A percentile compares a stretch with the other conserved stretches of the same genome.
phyloP scores from a whole-genome alignment of 2,329 filamentous ascomycete genomes.

The Apiospora arundinis region DNA sequence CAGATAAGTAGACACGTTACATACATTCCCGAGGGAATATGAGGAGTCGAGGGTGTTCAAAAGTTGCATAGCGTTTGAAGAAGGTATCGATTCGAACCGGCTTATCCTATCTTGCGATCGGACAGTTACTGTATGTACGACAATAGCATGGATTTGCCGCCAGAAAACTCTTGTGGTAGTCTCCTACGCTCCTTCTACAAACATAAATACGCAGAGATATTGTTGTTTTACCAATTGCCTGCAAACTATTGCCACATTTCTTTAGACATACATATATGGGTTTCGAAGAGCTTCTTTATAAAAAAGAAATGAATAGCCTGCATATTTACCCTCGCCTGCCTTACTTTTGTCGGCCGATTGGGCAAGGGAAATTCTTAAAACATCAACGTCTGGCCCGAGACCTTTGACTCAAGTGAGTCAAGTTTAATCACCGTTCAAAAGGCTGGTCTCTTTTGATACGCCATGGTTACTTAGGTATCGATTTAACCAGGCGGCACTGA shows the following conservation, averaged over 20 bases:
- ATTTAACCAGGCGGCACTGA: neutral
- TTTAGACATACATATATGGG: neutral
- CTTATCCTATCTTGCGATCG: neutral
- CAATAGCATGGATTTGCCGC: neutral
- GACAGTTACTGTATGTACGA: neutral
- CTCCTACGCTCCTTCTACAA: neutral
- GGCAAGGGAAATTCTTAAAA: conserved; percentile 11
- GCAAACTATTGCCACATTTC: neutral
- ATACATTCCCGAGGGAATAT: neutral
- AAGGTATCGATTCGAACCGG: neutral
- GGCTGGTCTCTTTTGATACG: neutral
- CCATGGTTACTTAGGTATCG: neutral
- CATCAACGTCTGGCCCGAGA: neutral
- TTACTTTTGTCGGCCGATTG: neutral
- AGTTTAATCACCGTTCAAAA: neutral
- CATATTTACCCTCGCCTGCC: neutral
- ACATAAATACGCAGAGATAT: neutral
- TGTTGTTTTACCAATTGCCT: neutral
- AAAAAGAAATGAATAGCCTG: neutral
- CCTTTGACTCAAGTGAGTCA: conserved; percentile 5
- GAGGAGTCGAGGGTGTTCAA: neutral
- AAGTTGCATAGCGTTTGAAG: neutral
- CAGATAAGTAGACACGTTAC: neutral
- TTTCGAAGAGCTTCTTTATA: neutral
- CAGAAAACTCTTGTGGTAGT: neutral